Conservation (phyloP, 73 alveolate genomes). For the Tetrahymena borealis region DNA sequence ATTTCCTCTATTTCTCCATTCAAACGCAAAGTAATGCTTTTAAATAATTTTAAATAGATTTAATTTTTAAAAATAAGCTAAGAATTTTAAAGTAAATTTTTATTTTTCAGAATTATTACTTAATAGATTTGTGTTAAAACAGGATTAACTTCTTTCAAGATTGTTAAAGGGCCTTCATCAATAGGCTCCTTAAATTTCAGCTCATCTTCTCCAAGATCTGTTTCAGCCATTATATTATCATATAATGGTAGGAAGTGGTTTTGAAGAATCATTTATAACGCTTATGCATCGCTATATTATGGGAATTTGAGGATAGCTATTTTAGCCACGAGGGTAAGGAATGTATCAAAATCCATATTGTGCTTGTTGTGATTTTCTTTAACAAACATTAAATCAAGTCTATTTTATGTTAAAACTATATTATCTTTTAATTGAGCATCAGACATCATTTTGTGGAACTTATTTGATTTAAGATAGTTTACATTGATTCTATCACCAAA, state of each 20-base stretch:
- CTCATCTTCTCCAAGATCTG: conserved; percentile 42
- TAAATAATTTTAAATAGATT: neutral
- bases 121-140: neutral
- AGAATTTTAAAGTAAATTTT: neutral
- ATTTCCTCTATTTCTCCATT: conserved; percentile 7
- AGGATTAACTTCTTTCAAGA: neutral
- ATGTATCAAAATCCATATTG: conserved; percentile 38
- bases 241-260: conserved; percentile 18
- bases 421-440: conserved; percentile 12
- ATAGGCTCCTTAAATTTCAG: neutral
- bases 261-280: neutral
- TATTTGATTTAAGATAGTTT: conserved; percentile 19
- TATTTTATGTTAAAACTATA: neutral
- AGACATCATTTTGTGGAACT: conserved; percentile 27
- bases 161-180: neutral
- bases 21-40: neutral
- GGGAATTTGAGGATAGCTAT: conserved; percentile 9
- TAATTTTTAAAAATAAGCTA: neutral
- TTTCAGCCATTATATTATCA: conserved; percentile 24
- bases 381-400: conserved; percentile 17
- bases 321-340: conserved; percentile 6
- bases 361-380: conserved; percentile 30
- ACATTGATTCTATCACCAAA: conserved; percentile 41
- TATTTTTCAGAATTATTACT: neutral
- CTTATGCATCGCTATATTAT: neutral